Conservation (phyloP, 1,284 basidiomycete genomes). For the Hemileia vastatrix region DNA sequence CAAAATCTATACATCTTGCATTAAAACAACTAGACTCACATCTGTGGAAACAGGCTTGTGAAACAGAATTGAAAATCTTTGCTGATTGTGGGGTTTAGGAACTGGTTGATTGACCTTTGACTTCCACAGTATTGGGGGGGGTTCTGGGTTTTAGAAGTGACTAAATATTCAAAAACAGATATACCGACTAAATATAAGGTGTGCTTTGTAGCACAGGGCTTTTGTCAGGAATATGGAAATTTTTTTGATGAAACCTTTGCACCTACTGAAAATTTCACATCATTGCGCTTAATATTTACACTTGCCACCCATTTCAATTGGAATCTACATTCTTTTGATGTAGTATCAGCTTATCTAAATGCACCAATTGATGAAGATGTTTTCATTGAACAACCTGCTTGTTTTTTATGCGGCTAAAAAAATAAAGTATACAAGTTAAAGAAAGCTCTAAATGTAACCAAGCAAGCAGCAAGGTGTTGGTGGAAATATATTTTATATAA, state of each 20-base stretch:
- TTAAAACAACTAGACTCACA: too few relatives aligned
- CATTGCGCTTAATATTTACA: background rate
- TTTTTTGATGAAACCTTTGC: constrained; percentile 3
- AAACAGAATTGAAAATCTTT: too few relatives aligned
- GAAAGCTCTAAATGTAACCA: constrained; percentile 2
- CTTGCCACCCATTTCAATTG: background rate
- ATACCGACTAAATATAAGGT: too few relatives aligned
- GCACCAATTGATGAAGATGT: background rate
- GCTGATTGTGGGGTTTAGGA: too few relatives aligned
- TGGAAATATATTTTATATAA: constrained; percentile 3
- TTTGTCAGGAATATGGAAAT: background rate
- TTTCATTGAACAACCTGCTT: background rate
- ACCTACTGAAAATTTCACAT: constrained; percentile 4
- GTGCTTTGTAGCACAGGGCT: background rate
- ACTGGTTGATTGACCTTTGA: too few relatives aligned
- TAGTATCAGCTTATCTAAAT: constrained; percentile 6
- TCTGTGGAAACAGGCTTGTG: too few relatives aligned
- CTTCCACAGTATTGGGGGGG: too few relatives aligned
- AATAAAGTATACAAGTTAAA: background rate
- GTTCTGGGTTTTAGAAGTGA: too few relatives aligned
- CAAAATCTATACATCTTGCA: too few relatives aligned
- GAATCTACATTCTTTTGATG: constrained; percentile 1
- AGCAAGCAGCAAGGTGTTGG: background rate
- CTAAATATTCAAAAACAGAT: too few relatives aligned
- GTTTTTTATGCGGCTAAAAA: too few relatives aligned